Conservation (phyloP, 176 grass and related monocot species). For the Olyra latifolia region DNA sequence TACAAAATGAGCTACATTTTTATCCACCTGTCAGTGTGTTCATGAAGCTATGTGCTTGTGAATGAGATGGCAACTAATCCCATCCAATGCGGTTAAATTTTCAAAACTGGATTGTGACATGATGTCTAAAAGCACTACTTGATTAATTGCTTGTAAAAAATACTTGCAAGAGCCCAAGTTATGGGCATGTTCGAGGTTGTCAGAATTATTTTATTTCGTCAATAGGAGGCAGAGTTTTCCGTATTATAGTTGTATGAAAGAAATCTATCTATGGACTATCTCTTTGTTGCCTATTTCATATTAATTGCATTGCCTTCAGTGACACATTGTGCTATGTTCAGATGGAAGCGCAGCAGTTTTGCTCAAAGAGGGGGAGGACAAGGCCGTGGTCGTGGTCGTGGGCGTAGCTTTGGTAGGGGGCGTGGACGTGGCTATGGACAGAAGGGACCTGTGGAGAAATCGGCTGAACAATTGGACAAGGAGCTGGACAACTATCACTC, state of each 20-base stretch:
- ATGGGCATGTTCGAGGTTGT: not conserved
- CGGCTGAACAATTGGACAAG: slow-evolving; percentile 77
- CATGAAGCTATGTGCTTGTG: not conserved
- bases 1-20: not conserved
- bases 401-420: slow-evolving; percentile 34
- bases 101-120: not conserved
- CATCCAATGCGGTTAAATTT: not conserved
- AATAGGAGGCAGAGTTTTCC: not conserved
- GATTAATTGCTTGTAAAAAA: not conserved
- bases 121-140: not conserved
- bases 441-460: slow-evolving; percentile 55
- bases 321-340: slow-evolving; percentile 26
- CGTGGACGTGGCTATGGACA: slow-evolving; percentile 53
- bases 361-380: slow-evolving; percentile 51
- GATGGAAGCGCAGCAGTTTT: slow-evolving; percentile 50
- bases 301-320: not conserved
- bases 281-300: not conserved
- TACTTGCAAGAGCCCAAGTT: not conserved
- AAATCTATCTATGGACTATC: not conserved
- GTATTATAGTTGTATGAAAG: not conserved
- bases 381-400: slow-evolving; percentile 33
- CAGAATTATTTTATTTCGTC: not conserved
- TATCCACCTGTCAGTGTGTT: not conserved
- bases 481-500: slow-evolving; percentile 87
- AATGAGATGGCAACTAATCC: not conserved